Base-by-base conservation (phyloP, 768 basidiomycete species). In the Gyrodon lividus region DNA sequence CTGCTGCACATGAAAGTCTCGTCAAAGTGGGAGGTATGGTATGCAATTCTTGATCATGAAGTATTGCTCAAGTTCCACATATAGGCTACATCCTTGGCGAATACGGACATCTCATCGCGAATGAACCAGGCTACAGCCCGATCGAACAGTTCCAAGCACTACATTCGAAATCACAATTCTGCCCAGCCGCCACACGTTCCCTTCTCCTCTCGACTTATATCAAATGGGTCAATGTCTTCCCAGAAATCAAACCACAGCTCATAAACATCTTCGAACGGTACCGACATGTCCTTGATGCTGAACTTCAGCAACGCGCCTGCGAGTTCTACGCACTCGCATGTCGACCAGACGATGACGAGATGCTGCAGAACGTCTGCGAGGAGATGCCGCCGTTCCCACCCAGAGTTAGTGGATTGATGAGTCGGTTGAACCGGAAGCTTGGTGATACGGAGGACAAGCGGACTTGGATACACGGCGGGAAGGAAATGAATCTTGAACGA, bases 141-240 rank as follows among this genome's bases (percentile, higher is more conserved):
- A 76, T 86, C 55, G 95, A 99, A 65, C 97, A 98, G 62, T 97
- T 98, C 69, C 89, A 90, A 57, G 76, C 88, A 3, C 73, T 98
- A 6, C 95, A 99, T 70, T 83, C 92, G 6, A 98, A 98, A 67
- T 95, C 94, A 13, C 93, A 96, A 67, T 90, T 92, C 65, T 97
- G 95, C 65, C 80, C 89, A 33, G 93, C 95, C 5, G 74, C 94
- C 26, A 98, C 97, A 7, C 84, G 96, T 30, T 88, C 95, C 0
- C 77, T 99, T 26, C 82, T 99, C 23, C 77, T 99, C 31, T 96
- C 97, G 10, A 98, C 97, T 1, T 99, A 99, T 67, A 87, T 98
- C 75, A 99, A 99, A 80, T 98, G 96, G 96, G 93, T 97, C 57
- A 99, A 99, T 67, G 91, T 99, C 50, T 99, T 98, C 71, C 97